Evolutionary conservation across 495 filamentous ascomycete species (phyloP).

Genomic region (Pyronema domesticum): DNA sequence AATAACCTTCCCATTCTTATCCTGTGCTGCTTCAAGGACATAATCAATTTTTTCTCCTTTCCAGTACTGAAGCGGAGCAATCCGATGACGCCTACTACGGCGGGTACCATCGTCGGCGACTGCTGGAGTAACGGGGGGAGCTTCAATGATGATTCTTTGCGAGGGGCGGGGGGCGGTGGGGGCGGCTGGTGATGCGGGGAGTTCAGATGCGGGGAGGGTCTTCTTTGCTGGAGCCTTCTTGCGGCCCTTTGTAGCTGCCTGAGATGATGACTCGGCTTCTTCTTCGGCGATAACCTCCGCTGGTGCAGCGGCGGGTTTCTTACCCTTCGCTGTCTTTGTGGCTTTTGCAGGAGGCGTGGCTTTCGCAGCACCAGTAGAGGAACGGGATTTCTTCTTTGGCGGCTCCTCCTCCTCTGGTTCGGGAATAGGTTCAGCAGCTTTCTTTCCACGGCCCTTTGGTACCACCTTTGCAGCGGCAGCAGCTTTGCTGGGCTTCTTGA

Average conservation of each 20-base stretch:
- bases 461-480: not conserved
- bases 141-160: slow-evolving; percentile 14
- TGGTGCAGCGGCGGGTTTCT: slow-evolving; percentile 12
- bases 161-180: not conserved
- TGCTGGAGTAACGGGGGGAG: slow-evolving; percentile 8
- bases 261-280: slow-evolving; percentile 3
- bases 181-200: not conserved
- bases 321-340: slow-evolving; percentile 14
- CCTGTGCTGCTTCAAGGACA: slow-evolving; percentile 16
- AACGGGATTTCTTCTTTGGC: slow-evolving; percentile 5
- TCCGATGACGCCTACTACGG: slow-evolving; percentile 38
- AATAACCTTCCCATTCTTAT: not conserved
- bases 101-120: slow-evolving; percentile 29
- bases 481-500: not conserved
- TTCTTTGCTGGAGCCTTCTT: not conserved
- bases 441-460: not conserved
- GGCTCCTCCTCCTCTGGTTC: slow-evolving; percentile 6
- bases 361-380: not conserved
- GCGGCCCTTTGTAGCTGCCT: not conserved
- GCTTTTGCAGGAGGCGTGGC: slow-evolving; percentile 13
- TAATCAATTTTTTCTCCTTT: slow-evolving; percentile 61
- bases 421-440: slow-evolving; percentile 12
- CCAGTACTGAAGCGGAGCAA: slow-evolving; percentile 76
- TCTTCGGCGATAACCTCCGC: slow-evolving; percentile 18
- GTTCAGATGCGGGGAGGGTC: not conserved